Evolutionary conservation across 2,329 filamentous ascomycete species (phyloP), one percentile per base, ranked within the genome.

Genomic region (Ophiostoma tasmaniense): DNA sequence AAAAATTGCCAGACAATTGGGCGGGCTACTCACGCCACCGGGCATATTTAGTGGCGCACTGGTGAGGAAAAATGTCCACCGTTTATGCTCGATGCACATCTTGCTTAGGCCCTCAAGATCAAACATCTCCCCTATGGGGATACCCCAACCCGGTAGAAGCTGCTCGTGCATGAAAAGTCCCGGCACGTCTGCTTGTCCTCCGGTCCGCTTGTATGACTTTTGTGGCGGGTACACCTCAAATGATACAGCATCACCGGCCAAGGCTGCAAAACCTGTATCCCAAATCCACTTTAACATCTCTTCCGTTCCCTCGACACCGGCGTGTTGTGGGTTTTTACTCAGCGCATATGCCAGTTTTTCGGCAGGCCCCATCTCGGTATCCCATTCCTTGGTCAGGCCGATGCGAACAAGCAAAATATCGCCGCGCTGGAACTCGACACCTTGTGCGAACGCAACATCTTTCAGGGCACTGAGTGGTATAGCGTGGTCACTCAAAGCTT

Each of bases 391-490:
- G 10, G 87, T 77, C 59, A 76, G 64, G 7, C 78, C 78, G 65
- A 78, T 77, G 22, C 82, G 79, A 6, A 84, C 75, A 69, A 87
- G 80, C 7, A 87, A 76, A n/a, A 86, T 81, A 68, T 86, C 84
- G 2, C 84, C 84, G 2, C 76, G 77, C 59, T 78, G 77, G 65
- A 85, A 83, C 0, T 74, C 77, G n/a, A 83, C 77, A 5, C 78
- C 76, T n/a, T 77, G 76, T 65, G 77, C 78, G 68, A 80, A 78
- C 1, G 81, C 81, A 6, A 80, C 75, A 2, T 76, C 74, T 1
- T 75, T 69, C 0, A 80, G 72, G 1, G 66, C 75, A 30, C 11
- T 17, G 3, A 74, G 73, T 52, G 75, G 75, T 59, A 82, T 76
- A 35, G 76, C 73, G 73, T 82, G 76, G 22, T 76, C 73, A 39